Base-by-base conservation (phyloP, 441 rosid genomes). In the Corymbia citriodora region DNA sequence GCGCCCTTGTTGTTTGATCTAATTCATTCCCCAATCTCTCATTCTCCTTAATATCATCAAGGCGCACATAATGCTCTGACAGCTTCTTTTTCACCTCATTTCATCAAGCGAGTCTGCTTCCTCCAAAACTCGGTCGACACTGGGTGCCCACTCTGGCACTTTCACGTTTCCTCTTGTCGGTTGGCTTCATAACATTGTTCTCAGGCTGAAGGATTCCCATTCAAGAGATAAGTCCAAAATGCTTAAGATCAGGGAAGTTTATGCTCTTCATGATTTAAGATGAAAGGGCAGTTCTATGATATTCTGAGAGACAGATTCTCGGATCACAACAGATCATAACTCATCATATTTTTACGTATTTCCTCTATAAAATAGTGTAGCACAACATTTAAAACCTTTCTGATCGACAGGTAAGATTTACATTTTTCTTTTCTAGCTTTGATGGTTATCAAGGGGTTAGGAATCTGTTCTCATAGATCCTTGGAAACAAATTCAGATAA, bases 231-330 rank as follows among this genome's bases (percentile, higher is more conserved):
- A 91, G 61, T 96, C 96, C 55, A 89, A 96, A 68, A 97, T 19
- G 98, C 98, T 87, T 96, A 18, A 33, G 96, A 88, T 93, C 95
- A n/a, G 99, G 98, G 87, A 97, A 93, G 9, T 17, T 70, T 33
- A 70, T 4, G 81, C 48, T 70, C 48, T 70, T 70, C 81, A 5
- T 70, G 14, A 45, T 4, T 18, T 70, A 33, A 70, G 40, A 33
- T 31, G 81, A 36, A 5, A 2, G 8, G 48, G 81, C 45, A 33
- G 10, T 70, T 33, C 45, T 33, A 2, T 10, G 40, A 33, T 70
- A 4, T 33, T 33, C 23, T 1, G 2, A 70, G 8, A 6, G 11
- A 33, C 8, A 8, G 1, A 70, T 33, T 70, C 40, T 70, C 25
- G 3, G 7, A 33, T 18, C 81, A 17, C 17, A 70, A 70, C 4